Percentiles rank a stretch among this genome's conserved stretches.
Evolutionary conservation across 2,329 filamentous ascomycete genomes (phyloP).

Genomic region (Allantophomopsis cytisporea): DNA sequence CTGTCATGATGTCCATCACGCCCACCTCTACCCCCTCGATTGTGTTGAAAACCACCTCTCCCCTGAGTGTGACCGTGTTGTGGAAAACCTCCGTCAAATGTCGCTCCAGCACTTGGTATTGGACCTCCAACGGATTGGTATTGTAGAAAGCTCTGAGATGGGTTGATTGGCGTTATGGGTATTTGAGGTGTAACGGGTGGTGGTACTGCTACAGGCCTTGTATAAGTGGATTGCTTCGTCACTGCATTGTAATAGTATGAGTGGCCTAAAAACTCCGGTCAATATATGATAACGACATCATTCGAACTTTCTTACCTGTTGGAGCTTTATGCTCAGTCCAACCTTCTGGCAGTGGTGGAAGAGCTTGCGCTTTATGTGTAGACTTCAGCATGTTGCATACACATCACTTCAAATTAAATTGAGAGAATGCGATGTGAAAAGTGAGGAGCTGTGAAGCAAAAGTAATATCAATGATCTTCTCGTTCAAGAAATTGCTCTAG

Average conservation of each 20-base stretch:
- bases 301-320: constrained; percentile 34
- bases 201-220: constrained; percentile 42
- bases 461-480: too few relatives aligned
- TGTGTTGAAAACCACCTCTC: constrained; percentile 26
- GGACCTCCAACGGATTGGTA: constrained; percentile 24
- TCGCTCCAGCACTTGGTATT: constrained; percentile 20
- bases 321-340: constrained; percentile 94
- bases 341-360: constrained; percentile 55
- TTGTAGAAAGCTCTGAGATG: constrained; percentile 25
- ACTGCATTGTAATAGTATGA: constrained; percentile 76
- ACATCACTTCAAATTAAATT: too few relatives aligned
- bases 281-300: background rate
- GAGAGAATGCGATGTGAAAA: too few relatives aligned
- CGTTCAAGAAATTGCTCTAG: too few relatives aligned
- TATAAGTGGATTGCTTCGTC: constrained; percentile 81
- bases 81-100: constrained; percentile 16
- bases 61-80: constrained; percentile 8
- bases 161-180: constrained; percentile 9
- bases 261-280: constrained; percentile 44
- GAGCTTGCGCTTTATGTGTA: constrained; percentile 40
- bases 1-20: constrained; percentile 30
- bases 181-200: constrained; percentile 5
- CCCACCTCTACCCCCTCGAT: constrained; percentile 34
- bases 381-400: constrained; percentile 52
- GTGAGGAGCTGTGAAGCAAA: too few relatives aligned